Evolutionary conservation across 2,329 filamentous ascomycete species (phyloP).

Genomic region (Hypoxylon sp.): DNA sequence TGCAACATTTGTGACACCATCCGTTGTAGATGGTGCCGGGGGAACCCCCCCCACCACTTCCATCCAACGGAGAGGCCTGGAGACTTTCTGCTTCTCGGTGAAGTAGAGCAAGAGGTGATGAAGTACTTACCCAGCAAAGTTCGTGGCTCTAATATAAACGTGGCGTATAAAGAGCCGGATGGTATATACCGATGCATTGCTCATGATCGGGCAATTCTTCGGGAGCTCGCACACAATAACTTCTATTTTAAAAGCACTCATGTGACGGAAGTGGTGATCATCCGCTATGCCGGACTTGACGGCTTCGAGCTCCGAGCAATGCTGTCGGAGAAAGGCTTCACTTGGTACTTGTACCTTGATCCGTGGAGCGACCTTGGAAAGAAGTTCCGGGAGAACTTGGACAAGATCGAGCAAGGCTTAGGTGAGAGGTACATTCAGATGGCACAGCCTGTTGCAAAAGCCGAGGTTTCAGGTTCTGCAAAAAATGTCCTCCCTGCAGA

Average conservation of each 20-base stretch:
- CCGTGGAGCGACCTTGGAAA: constrained; percentile 28
- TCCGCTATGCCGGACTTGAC: constrained; percentile 46
- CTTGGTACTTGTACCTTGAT: constrained; percentile 51
- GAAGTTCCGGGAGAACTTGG: neutral
- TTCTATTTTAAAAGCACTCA: constrained; percentile 49
- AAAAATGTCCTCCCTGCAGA: constrained; percentile 15
- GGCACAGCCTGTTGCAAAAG: constrained; percentile 43
- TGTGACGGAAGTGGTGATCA: constrained; percentile 50
- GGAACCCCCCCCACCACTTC: constrained; percentile 58
- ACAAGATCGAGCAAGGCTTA: neutral
- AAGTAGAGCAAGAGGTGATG: constrained; percentile 47
- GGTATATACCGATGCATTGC: neutral
- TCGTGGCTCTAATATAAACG: constrained; percentile 12
- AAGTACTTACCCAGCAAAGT: constrained; percentile 44
- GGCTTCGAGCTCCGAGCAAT: constrained; percentile 47
- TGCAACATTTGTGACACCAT: constrained; percentile 57
- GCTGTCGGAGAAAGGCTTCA: constrained; percentile 42
- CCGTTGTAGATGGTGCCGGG: constrained; percentile 58
- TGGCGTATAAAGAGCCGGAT: too few relatives aligned
- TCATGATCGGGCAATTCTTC: neutral
- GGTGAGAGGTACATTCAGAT: constrained; percentile 1
- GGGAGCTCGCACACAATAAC: constrained; percentile 25
- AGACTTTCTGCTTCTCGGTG: constrained; percentile 39
- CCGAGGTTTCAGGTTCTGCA: constrained; percentile 8
- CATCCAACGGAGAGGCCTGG: constrained; percentile 22